Percentiles rank a stretch among this genome's conserved stretches.
phyloP scores from a whole-genome alignment of 1,284 basidiomycete species.

The Trametes pubescens region DNA sequence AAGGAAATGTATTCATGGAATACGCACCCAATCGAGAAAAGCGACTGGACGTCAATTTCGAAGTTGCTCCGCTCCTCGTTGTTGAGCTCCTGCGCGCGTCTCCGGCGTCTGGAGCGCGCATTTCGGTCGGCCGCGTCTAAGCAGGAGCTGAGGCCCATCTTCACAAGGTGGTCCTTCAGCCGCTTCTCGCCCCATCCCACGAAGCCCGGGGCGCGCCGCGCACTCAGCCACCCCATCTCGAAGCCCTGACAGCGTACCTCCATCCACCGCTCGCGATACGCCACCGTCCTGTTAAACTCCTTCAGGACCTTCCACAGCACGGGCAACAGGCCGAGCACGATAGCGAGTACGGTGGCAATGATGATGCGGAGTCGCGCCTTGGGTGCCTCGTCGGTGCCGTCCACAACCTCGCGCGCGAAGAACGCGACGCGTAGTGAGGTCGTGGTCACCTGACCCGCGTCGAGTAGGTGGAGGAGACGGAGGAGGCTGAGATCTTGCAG shows the following conservation, averaged over 20 bases:
- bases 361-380: slow-evolving; percentile 69
- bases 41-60: slow-evolving; percentile 71
- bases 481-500: slow-evolving; percentile 79
- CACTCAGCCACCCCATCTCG: slow-evolving; percentile 80
- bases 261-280: slow-evolving; percentile 66
- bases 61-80: slow-evolving; percentile 52
- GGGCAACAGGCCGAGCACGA: slow-evolving; percentile 69
- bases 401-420: slow-evolving; percentile 42
- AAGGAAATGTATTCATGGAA: not conserved
- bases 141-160: slow-evolving; percentile 67
- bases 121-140: slow-evolving; percentile 47
- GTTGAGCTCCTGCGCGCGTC: slow-evolving; percentile 46
- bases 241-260: slow-evolving; percentile 68
- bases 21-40: slow-evolving; percentile 78
- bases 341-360: slow-evolving; percentile 66
- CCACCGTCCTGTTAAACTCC: slow-evolving; percentile 66
- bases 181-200: slow-evolving; percentile 76
- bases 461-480: slow-evolving; percentile 70
- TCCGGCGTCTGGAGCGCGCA: slow-evolving; percentile 40
- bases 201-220: slow-evolving; percentile 63
- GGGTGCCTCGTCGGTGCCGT: slow-evolving; percentile 50
- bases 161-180: slow-evolving; percentile 72
- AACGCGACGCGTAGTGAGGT: slow-evolving; percentile 14
- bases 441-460: slow-evolving; percentile 53
- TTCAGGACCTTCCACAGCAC: slow-evolving; percentile 70